Evolutionary conservation across 2,329 filamentous ascomycete species (phyloP).

Genomic region (Magnaporthales sp.): DNA sequence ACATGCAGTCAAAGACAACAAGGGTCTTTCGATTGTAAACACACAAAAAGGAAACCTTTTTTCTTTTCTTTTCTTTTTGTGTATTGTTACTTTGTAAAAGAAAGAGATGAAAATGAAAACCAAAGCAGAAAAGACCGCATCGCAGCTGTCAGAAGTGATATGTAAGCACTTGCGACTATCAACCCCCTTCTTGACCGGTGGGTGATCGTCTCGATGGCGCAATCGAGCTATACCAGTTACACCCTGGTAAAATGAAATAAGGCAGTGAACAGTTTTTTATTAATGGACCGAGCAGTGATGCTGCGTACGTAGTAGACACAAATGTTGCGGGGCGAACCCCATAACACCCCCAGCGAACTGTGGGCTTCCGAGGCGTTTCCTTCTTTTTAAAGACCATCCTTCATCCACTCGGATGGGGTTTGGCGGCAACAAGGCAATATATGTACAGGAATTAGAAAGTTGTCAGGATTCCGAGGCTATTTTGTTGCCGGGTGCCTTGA

Average conservation of each 20-base stretch:
- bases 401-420: background rate
- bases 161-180: background rate
- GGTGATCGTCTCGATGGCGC: background rate
- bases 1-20: background rate
- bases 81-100: background rate
- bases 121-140: background rate
- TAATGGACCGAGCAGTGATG: background rate
- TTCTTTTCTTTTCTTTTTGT: background rate
- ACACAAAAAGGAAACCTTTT: background rate
- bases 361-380: background rate
- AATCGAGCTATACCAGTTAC: slow-evolving; percentile 1
- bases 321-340: background rate
- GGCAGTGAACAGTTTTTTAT: background rate
- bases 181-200: background rate
- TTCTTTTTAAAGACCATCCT: background rate
- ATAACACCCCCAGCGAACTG: background rate
- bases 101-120: background rate
- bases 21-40: background rate
- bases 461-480: background rate
- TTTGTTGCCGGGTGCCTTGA: background rate
- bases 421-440: background rate
- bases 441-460: background rate
- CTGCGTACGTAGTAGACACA: background rate
- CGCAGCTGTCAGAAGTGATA: background rate
- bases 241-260: background rate